Percentiles rank a stretch among this genome's conserved stretches.
phyloP scores from a whole-genome alignment of 164 flowering plant species.

The Echeveria elegans region DNA sequence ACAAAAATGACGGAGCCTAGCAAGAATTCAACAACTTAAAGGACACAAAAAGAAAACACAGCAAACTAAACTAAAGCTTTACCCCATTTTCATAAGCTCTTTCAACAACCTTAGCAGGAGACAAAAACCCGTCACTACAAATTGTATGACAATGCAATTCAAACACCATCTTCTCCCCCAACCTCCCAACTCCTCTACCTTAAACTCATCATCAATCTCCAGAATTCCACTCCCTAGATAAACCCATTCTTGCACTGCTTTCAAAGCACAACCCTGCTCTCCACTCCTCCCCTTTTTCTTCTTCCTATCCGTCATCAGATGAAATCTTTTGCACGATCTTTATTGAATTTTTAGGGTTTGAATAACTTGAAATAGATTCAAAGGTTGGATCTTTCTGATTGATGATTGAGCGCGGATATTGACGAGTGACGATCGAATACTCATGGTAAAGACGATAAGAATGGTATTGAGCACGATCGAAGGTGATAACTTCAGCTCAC shows the following conservation, averaged over 20 bases:
- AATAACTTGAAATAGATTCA: not conserved
- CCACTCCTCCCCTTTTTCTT: conserved; percentile 31
- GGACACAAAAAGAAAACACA: not conserved
- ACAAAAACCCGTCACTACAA: conserved; percentile 82
- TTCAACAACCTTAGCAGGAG: conserved; percentile 83
- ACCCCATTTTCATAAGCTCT: conserved; percentile 91
- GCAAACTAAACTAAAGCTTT: conserved; percentile 13
- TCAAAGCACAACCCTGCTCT: conserved; percentile 53
- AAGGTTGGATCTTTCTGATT: not conserved
- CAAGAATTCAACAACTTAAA: not conserved
- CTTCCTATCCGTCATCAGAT: conserved; percentile 8
- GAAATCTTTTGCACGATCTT: not conserved
- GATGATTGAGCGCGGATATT: not conserved
- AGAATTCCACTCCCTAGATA: conserved; percentile 21
- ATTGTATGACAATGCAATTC: conserved; percentile 86
- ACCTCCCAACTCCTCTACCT: conserved; percentile 13
- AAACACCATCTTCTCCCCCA: conserved; percentile 45
- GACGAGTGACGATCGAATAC: no score
- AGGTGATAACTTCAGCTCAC: conserved; percentile 2
- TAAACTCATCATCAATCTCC: conserved; percentile 36
- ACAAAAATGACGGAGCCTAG: not conserved
- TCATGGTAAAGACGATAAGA: no score
- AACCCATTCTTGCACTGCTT: conserved; percentile 69
- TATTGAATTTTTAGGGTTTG: not conserved
- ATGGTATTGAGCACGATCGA: no score